Base-by-base conservation (phyloP, 1,284 basidiomycete genomes). In the Anthracocystis panici-leucophaei region DNA sequence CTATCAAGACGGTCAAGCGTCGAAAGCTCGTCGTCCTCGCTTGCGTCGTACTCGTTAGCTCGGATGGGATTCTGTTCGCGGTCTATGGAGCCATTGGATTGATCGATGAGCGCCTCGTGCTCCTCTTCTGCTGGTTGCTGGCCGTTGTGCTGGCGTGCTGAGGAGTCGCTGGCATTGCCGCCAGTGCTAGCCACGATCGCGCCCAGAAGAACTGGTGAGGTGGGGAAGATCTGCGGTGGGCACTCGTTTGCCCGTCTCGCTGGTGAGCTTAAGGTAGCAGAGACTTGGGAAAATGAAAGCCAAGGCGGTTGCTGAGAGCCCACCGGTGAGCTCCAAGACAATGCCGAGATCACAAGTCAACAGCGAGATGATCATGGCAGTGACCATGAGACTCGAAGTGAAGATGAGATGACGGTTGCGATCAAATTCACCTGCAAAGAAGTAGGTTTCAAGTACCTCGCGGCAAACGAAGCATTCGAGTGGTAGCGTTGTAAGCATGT, bases 401-500 rank as follows among this genome's bases (percentile, higher is more conserved):
- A 97, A 92, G 86, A 97, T 90, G 59, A 98, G 84, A 82, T 99
- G 97, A 12, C 96, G 90, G 73, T 64, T 67, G 23, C 57, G 66
- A 49, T 81, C 78, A 46, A 74, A 80, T 41, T 82, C 74, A 51
- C 75, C 70, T 27, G 65, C 62, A 55, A 75, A 80, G 38, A 77
- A 83, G 70, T 83, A 75, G 23, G 80, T 82, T 53, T 84, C 83
- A 14, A 63, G 64, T 35, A 52, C 93, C 88, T 97, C 94, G 87
- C 94, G 89, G 82, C 95, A 97, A 16, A 97, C 94, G 83, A 97
- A 97, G 21, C 94, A 88, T 82, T 97, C 94, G 52, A 97, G 88
- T 0, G 94, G 94, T 20, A 95, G 89, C 0, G 96, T 99, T 1
- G 95, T 97, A 80, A 97, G 96, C 96, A 99, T 99, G 86, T 99